Evolutionary conservation across 2,329 filamentous ascomycete genomes (phyloP), one percentile per base, ranked within the genome.

Genomic region (Tolypocladium sp.): DNA sequence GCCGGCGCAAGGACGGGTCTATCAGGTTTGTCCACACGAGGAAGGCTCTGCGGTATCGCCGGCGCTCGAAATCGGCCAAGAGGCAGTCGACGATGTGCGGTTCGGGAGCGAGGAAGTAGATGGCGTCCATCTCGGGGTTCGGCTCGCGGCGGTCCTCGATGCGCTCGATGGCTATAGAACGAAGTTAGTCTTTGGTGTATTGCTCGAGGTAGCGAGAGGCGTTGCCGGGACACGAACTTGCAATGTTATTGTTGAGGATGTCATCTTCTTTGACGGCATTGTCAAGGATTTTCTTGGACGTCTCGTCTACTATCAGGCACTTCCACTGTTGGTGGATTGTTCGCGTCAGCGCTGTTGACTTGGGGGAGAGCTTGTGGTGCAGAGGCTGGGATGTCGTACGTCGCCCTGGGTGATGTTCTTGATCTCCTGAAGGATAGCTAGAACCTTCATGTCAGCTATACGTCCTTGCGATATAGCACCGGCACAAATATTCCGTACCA

Each of bases 221-320:
- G 57, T 37, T 22, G 55, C 51, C 62, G 58, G 51, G 55, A 38
- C 55, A 71, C 87, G 71, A 82, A 96, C 92, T 96, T 66, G 92
- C 93, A 74, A 99, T 90, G 73, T 96, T 96, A 76, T 92, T 86
- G 72, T 96, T 95, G 76, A 99, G 88, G 65, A 99, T 95, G 69
- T 97, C 91, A 84, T 99, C 93, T 79, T 97, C 90, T 69, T 91
- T 93, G 71, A 93, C 85, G 54, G 91, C 89, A 79, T 93, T 96
- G 76, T 96, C 88, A 67, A 99, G 82, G 67, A 99, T 83, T 74
- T 89, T 92, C 72, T 88, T 87, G 71, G 91, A 92, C 59, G 80
- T 82, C 66, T 90, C 87, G 76, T 99, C 94, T 68, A 97, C 80
- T 57, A 99, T 88, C 66, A 99, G 79, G 65, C 97, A 90, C 84